Evolutionary conservation across 2,329 filamentous ascomycete species (phyloP).

Genomic region (Cryoendolithus antarcticus): DNA sequence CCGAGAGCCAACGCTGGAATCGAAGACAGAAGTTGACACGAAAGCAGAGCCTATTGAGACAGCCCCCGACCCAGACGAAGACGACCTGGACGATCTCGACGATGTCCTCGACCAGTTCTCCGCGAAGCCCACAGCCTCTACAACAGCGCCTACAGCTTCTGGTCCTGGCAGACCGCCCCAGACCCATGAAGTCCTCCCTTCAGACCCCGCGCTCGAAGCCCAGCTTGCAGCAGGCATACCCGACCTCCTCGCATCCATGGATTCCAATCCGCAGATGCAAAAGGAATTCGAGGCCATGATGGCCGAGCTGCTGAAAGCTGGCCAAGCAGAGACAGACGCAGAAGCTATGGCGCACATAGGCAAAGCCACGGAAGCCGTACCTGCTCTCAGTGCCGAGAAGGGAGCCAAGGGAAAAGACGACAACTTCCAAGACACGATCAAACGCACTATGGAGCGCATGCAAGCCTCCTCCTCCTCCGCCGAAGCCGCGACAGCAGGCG

Average conservation of each 20-base stretch:
- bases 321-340: conserved; percentile 25
- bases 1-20: too few species aligned
- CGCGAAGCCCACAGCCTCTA: conserved; percentile 1
- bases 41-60: conserved; percentile 16
- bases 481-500: conserved; percentile 58
- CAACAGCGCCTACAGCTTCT: conserved; percentile 21
- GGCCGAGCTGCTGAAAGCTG: conserved; percentile 40
- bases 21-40: too few species aligned
- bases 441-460: conserved; percentile 92
- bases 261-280: conserved; percentile 53
- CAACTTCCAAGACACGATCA: conserved; percentile 84
- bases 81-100: conserved; percentile 83
- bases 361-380: conserved; percentile 20
- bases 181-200: conserved; percentile 6
- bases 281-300: conserved; percentile 54
- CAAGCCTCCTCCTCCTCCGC: conserved; percentile 76
- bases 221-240: conserved; percentile 78
- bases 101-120: conserved; percentile 89
- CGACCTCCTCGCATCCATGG: conserved; percentile 61
- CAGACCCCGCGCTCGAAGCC: conserved; percentile 18
- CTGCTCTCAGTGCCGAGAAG: not conserved
- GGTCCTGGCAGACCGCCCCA: conserved; percentile 25
- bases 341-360: conserved; percentile 20
- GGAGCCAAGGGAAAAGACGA: conserved; percentile 35
- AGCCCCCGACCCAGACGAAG: conserved; percentile 75